Base-by-base conservation (phyloP, 2,329 filamentous ascomycete genomes). In the Lachnellula occidentalis region DNA sequence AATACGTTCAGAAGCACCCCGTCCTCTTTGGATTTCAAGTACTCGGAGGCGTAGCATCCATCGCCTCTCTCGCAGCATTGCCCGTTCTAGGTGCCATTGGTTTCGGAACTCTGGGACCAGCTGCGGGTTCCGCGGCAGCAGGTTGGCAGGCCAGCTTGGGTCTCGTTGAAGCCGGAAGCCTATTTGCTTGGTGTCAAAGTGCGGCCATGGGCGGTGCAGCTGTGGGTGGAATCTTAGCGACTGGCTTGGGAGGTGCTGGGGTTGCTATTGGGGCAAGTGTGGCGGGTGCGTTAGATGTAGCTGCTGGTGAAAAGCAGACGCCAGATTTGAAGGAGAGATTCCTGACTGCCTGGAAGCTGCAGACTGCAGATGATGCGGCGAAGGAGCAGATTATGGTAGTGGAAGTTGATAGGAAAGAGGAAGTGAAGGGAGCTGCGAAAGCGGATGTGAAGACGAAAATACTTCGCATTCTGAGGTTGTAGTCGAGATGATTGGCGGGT, bases 151-250 rank as follows among this genome's bases (percentile, higher is more conserved):
- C 64, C 5, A 51, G 58, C 12, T 56, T 66, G 15, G 65, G 66
- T 21, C 11, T 61, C 9, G 58, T 67, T 8, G 50, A 68, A 52
- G 65, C 57, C 11, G 66, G 65, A 1, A 66, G 64, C 43, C 21
- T 67, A 1, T 68, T 67, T 48, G 60, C 66, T 5, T 68, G 62
- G 64, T 67, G 62, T 57, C 64, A 67, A 52, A 67, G 66, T 47
- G 62, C 59, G 19, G 61, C 57, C 2, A 63, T 64, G 59, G 64
- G 64, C 39, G 65, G 64, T 27, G 61, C 61, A 41, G 63, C 65
- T 48, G 31, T 65, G 14, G 51, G 55, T 31, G 60, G 58, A 4
- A 58, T 67, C 36, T n/a, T 56, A 11, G 59, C 51, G 31, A 49
- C 54, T 22, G 62, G 64, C 8, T 34, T 55, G 15, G 50, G 45